Evolutionary conservation across 164 flowering plant genomes (phyloP).

Genomic region (Stephania cephalantha): DNA sequence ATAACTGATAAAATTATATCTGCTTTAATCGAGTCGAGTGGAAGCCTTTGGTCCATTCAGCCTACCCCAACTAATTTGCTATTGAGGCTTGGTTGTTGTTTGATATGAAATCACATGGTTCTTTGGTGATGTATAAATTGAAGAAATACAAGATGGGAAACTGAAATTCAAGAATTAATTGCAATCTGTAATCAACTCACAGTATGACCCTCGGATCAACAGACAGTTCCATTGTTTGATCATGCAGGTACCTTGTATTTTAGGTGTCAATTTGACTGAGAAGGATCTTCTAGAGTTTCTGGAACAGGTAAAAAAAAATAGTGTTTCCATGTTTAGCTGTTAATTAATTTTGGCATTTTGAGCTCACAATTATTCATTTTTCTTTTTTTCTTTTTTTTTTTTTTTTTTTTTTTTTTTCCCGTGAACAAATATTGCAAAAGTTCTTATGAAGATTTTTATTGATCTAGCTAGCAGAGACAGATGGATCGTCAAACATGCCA

Average conservation of each 20-base stretch:
- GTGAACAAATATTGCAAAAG: not conserved
- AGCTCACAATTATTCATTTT: not conserved
- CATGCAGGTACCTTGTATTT: slow-evolving; percentile 86
- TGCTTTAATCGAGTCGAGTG: too few relatives aligned
- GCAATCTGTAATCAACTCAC: too few relatives aligned
- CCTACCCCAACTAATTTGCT: too few relatives aligned
- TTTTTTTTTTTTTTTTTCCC: not conserved
- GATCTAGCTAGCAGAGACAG: slow-evolving; percentile 83
- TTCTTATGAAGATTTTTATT: slow-evolving; percentile 13
- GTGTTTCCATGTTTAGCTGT: not conserved
- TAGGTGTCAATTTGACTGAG: slow-evolving; percentile 83
- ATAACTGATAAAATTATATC: too few relatives aligned
- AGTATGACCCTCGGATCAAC: not conserved
- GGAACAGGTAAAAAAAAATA: slow-evolving; percentile 57
- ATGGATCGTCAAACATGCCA: slow-evolving; percentile 86
- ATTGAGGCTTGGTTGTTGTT: too few relatives aligned
- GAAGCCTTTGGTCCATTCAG: too few relatives aligned
- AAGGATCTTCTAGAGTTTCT: slow-evolving; percentile 79
- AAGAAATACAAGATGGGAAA: not conserved
- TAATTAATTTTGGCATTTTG: not conserved
- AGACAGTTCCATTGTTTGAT: not conserved
- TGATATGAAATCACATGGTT: not conserved
- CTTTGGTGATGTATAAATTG: not conserved
- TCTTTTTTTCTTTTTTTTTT: not conserved
- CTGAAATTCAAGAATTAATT: not conserved